These are phyloP conservation scores for Macrophomina tecta DNA, from an alignment of 2,329 filamentous ascomycete genomes.

Conservation along the genomic window DNA sequence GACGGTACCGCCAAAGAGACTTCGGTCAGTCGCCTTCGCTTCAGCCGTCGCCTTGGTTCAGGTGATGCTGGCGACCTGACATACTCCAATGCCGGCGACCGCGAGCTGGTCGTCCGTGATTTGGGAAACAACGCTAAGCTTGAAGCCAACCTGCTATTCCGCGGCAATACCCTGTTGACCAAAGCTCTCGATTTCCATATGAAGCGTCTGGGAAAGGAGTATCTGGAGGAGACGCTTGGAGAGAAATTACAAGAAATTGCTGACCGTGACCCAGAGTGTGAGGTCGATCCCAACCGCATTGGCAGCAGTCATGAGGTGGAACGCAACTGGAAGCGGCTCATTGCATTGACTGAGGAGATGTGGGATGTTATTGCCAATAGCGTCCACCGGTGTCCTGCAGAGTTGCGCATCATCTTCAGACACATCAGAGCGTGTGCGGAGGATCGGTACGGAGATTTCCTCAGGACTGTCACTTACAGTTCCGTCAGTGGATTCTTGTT, in stretches of 20 bases:
- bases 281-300: slow-evolving; percentile 89
- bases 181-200: slow-evolving; percentile 95
- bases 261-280: slow-evolving; percentile 87
- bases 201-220: slow-evolving; percentile 91
- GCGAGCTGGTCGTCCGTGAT: slow-evolving; percentile 75
- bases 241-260: slow-evolving; percentile 89
- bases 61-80: slow-evolving; percentile 55
- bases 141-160: slow-evolving; percentile 93
- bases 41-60: slow-evolving; percentile 73
- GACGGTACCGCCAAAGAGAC: slow-evolving; percentile 87
- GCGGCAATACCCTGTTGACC: slow-evolving; percentile 91
- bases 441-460: slow-evolving; percentile 90
- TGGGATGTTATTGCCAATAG: slow-evolving; percentile 84
- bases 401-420: slow-evolving; percentile 84
- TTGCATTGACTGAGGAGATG: slow-evolving; percentile 77
- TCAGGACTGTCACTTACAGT: slow-evolving; percentile 88
- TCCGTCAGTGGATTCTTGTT: slow-evolving; percentile 96
- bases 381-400: slow-evolving; percentile 76
- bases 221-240: slow-evolving; percentile 84
- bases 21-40: slow-evolving; percentile 69
- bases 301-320: slow-evolving; percentile 71
- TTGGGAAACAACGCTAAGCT: slow-evolving; percentile 79
- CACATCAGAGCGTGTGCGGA: slow-evolving; percentile 92
- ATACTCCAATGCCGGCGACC: slow-evolving; percentile 56
- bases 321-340: slow-evolving; percentile 80